A percentile compares a stretch with the other conserved stretches of the same genome.
Conservation (phyloP, 768 basidiomycete species). For the Krasilnikovozyma curviuscula region DNA sequence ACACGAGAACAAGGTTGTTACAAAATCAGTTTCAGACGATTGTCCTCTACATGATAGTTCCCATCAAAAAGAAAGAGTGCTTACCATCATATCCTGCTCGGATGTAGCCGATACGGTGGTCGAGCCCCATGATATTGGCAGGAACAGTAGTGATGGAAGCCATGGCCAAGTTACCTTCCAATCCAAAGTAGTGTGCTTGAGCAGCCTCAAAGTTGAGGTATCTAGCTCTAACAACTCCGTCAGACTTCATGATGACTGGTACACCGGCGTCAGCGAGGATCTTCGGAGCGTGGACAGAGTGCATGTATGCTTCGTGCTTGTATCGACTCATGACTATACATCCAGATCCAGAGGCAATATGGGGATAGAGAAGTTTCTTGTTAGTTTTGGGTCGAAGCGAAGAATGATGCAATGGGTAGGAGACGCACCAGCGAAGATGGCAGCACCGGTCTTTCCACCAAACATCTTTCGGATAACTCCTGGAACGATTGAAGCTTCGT, state of each 20-base stretch:
- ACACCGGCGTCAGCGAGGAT: constrained; percentile 50
- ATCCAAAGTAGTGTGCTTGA: constrained; percentile 42
- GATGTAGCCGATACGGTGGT: constrained; percentile 57
- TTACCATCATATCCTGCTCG: constrained; percentile 51
- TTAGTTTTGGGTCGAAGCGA: constrained; percentile 48
- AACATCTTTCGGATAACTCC: constrained; percentile 50
- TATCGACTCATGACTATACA: no score
- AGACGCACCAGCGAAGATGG: constrained; percentile 33
- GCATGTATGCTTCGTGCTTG: constrained; percentile 65
- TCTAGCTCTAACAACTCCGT: no score
- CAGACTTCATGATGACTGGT: constrained; percentile 53
- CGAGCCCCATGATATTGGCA: constrained; percentile 49
- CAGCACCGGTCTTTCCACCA: constrained; percentile 53
- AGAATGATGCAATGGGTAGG: no score
- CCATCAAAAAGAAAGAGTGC: neutral
- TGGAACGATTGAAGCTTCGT: constrained; percentile 59
- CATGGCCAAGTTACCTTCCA: constrained; percentile 27
- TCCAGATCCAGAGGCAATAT: no score
- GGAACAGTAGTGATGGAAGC: constrained; percentile 38
- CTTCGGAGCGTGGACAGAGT: constrained; percentile 57
- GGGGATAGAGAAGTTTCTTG: no score
- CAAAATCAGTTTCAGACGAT: no score
- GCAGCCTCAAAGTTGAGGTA: constrained; percentile 23
- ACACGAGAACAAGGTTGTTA: no score
- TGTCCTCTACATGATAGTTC: constrained; percentile 36